These are phyloP conservation scores for Byssoonygena ceratinophila DNA, from an alignment of 2,329 filamentous ascomycete genomes.

Conservation along the genomic window DNA sequence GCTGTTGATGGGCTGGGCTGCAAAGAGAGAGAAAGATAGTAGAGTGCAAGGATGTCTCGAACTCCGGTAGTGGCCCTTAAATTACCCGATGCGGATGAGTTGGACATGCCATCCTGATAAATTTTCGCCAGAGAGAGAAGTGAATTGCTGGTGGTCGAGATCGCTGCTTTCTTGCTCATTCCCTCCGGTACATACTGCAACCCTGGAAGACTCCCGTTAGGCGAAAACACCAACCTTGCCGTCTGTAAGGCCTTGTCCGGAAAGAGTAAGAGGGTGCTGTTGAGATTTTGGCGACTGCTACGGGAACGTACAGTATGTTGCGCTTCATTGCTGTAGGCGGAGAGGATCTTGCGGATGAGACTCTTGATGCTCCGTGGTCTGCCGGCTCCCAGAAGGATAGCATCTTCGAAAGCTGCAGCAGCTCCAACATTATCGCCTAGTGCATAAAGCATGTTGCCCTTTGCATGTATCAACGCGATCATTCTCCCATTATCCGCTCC, in stretches of 20 bases:
- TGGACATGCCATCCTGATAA: conserved; percentile 90
- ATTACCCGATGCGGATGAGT: conserved; percentile 47
- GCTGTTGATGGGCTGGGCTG: conserved; percentile 95
- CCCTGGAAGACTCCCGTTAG: conserved; percentile 67
- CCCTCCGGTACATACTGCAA: conserved; percentile 61
- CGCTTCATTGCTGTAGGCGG: conserved; percentile 48
- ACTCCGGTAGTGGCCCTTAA: conserved; percentile 62
- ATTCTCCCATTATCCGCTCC: conserved; percentile 85
- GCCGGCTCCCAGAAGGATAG: conserved; percentile 77
- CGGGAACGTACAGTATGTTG: conserved; percentile 30
- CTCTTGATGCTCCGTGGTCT: conserved; percentile 60
- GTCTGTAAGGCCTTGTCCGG: conserved; percentile 77
- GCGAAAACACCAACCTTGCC: conserved; percentile 68
- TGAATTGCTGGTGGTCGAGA: conserved; percentile 92
- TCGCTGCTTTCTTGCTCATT: conserved; percentile 62
- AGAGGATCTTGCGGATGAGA: conserved; percentile 67
- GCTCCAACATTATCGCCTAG: conserved; percentile 71
- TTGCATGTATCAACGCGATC: conserved; percentile 86
- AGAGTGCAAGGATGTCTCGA: conserved; percentile 83
- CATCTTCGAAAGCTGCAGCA: conserved; percentile 85
- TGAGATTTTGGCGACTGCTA: conserved; percentile 25
- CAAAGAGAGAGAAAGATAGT: conserved; percentile 87
- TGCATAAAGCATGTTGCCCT: conserved; percentile 96
- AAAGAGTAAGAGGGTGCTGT: conserved; percentile 63
- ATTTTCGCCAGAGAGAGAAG: conserved; percentile 92